Conservation (phyloP, 2,329 filamentous ascomycete species). For the Cladosporium sp. region DNA sequence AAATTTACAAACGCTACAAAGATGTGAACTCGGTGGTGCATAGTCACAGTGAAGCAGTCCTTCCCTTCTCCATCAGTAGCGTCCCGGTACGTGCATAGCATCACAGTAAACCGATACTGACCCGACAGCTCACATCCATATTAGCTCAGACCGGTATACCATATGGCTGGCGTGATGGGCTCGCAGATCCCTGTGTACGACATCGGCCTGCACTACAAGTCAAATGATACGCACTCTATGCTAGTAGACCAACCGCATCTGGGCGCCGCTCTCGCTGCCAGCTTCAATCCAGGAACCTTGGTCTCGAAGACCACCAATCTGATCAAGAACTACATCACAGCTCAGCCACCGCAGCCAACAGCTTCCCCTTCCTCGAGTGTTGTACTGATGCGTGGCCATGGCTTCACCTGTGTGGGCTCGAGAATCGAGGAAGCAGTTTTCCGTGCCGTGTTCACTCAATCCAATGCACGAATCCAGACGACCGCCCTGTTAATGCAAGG, state of each 20-base stretch:
- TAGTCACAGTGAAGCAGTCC: constrained; percentile 37
- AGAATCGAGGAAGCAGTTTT: constrained; percentile 43
- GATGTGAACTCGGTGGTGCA: constrained; percentile 42
- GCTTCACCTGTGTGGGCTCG: constrained; percentile 40
- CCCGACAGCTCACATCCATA: background rate
- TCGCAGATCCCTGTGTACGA: constrained; percentile 31
- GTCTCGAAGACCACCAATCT: constrained; percentile 25
- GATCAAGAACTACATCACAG: constrained; percentile 29
- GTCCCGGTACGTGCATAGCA: constrained; percentile 35
- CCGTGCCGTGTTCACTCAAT: constrained; percentile 40
- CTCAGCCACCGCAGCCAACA: constrained; percentile 15
- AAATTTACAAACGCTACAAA: constrained; percentile 42
- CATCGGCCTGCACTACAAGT: constrained; percentile 29
- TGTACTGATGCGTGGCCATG: constrained; percentile 40
- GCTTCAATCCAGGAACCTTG: constrained; percentile 25
- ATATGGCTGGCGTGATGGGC: constrained; percentile 44
- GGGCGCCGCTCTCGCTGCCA: constrained; percentile 31
- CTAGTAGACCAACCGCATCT: constrained; percentile 31
- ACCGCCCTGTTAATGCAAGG: constrained; percentile 34
- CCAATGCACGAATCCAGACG: constrained; percentile 38
- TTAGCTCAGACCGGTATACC: constrained; percentile 35
- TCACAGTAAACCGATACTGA: too few relatives aligned
- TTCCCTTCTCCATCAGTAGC: constrained; percentile 39
- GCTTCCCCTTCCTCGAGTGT: constrained; percentile 23
- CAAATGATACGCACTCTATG: constrained; percentile 28